These are phyloP conservation scores for Sporisorium graminicola DNA, from an alignment of 1,284 basidiomycete species.

Conservation along the genomic window DNA sequence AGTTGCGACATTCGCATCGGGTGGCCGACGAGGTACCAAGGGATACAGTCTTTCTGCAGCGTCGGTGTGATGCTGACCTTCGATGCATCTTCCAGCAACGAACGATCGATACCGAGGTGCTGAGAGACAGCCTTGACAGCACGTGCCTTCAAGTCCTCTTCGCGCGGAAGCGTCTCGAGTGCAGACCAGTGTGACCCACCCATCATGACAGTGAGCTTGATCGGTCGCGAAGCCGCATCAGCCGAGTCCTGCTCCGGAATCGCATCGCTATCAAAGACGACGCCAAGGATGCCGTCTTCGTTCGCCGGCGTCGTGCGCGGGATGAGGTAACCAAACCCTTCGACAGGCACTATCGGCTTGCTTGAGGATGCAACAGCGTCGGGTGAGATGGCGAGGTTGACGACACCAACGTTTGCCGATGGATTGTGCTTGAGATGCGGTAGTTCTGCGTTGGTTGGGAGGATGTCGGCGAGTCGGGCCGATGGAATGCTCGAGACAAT, in stretches of 20 bases:
- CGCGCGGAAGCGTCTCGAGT: constrained; percentile 73
- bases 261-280: constrained; percentile 76
- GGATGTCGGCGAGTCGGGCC: constrained; percentile 32
- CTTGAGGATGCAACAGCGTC: constrained; percentile 78
- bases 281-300: constrained; percentile 70
- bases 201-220: constrained; percentile 90
- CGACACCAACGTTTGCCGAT: constrained; percentile 66
- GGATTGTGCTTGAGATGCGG: constrained; percentile 65
- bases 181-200: constrained; percentile 76
- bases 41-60: constrained; percentile 83
- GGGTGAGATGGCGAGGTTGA: constrained; percentile 60
- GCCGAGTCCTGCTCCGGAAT: constrained; percentile 64
- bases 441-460: constrained; percentile 68
- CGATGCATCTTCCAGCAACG: constrained; percentile 27
- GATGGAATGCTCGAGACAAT: constrained; percentile 71
- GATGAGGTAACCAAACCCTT: constrained; percentile 93
- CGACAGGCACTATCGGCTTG: constrained; percentile 77
- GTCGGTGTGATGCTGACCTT: constrained; percentile 68
- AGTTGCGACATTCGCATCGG: constrained; percentile 78
- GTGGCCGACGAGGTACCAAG: constrained; percentile 83
- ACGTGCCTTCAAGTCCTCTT: constrained; percentile 38
- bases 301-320: constrained; percentile 79
- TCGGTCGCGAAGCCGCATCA: constrained; percentile 35
- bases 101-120: constrained; percentile 52
- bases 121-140: constrained; percentile 53